Evolutionary conservation across 768 basidiomycete species (phyloP), one percentile per base, ranked within the genome.

Genomic region (Lactarius akahatsu): DNA sequence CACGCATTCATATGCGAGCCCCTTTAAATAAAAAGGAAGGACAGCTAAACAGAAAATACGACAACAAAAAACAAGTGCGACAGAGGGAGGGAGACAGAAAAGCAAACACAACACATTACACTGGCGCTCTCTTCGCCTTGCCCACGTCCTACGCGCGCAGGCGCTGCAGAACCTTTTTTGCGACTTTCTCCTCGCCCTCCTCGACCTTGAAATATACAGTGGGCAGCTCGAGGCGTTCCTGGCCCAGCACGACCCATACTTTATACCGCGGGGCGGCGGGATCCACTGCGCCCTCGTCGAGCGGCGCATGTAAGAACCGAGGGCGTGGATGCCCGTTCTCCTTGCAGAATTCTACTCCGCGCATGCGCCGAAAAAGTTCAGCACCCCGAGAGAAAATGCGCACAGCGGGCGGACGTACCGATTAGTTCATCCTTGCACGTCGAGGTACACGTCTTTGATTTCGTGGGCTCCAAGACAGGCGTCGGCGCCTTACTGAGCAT

Each of bases 141-240:
- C 54, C 63, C 41, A 23, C 45, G 8, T 45, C 58, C 36, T 61
- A 61, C 28, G 58, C 36, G 7, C 55, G 60, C 69, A 74, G 38
- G 26, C 70, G 69, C 38, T 59, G 62, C 59, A 73, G 26, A 20
- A 74, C 71, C 43, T 69, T 65, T 50, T 64, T 62, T 4, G 71
- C 70, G 16, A 74, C 57, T 23, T 67, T 64, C 43, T 74, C 72
- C 56, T 71, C 62, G 43, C 73, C 73, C 26, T 69, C 62, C 5
- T 63, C 54, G 30, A 71, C 2, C 13, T 43, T 52, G 6, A 40
- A 45, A 16, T 67, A 72, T 20, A 30, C 28, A 13, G 47, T 61
- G 4, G 70, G 72, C n/a, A 71, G 61, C 52, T 73, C 72, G 15
- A 73, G 36, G 30, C 64, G 36, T 61, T 73, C 72, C 34, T 60